Conservation (phyloP, 192 early-diverging fungal species). For the Coemansia sp. region DNA sequence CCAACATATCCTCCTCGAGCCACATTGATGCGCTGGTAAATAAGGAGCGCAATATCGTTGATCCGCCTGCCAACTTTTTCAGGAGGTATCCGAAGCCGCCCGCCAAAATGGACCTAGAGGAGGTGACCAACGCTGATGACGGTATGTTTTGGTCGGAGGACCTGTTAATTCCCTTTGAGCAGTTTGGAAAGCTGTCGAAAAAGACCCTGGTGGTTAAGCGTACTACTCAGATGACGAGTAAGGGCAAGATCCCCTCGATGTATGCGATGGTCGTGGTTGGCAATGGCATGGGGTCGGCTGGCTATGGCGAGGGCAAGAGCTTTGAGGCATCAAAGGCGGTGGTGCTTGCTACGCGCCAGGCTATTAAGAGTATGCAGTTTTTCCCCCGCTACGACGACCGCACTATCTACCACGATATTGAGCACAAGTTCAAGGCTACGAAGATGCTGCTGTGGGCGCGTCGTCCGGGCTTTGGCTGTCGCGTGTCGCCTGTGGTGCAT, state of each 20-base stretch:
- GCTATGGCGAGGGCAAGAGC: slow-evolving; percentile 90
- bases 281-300: slow-evolving; percentile 85
- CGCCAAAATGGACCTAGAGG: slow-evolving; percentile 6
- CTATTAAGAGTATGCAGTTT: slow-evolving; percentile 82
- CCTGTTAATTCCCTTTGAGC: slow-evolving; percentile 55
- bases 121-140: slow-evolving; percentile 10
- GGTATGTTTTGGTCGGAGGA: slow-evolving; percentile 51
- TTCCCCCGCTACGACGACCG: slow-evolving; percentile 91
- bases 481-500: slow-evolving; percentile 92
- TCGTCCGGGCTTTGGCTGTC: slow-evolving; percentile 92
- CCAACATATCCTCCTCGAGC: slow-evolving; percentile 5
- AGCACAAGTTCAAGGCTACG: slow-evolving; percentile 88
- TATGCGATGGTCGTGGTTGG: slow-evolving; percentile 95
- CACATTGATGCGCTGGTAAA: slow-evolving; percentile 18
- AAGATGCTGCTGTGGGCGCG: slow-evolving; percentile 74
- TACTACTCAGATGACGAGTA: slow-evolving; percentile 74
- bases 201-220: slow-evolving; percentile 71
- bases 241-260: slow-evolving; percentile 77
- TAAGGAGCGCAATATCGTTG: slow-evolving; percentile 34
- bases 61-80: slow-evolving; percentile 10
- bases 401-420: slow-evolving; percentile 85
- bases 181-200: slow-evolving; percentile 63
- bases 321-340: slow-evolving; percentile 76
- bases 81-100: slow-evolving; percentile 21
- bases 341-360: slow-evolving; percentile 80